These are phyloP conservation scores for Boletus rubroflammeus DNA, from an alignment of 768 basidiomycete species.

Conservation along the genomic window DNA sequence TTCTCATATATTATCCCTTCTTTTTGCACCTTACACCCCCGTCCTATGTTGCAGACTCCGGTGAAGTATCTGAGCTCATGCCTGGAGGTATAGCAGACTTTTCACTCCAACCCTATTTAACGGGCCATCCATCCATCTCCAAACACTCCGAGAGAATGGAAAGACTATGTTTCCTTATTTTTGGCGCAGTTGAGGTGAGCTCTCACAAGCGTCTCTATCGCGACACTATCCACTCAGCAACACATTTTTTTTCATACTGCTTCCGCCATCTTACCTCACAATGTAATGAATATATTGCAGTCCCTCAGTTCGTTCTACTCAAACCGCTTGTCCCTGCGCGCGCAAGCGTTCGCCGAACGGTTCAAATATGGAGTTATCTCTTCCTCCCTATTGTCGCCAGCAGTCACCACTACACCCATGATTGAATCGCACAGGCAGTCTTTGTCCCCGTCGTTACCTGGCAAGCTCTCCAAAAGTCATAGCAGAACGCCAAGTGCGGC, in stretches of 20 bases:
- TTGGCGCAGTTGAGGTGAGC: conserved; percentile 37
- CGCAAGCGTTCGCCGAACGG: conserved; percentile 62
- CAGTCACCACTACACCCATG: conserved; percentile 43
- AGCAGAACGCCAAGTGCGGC: conserved; percentile 43
- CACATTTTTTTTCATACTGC: background rate
- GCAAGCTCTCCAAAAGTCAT: conserved; percentile 36
- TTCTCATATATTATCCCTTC: background rate
- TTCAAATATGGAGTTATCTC: conserved; percentile 86
- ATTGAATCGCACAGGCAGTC: conserved; percentile 30
- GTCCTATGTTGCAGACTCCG: conserved; percentile 45
- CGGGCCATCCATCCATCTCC: conserved; percentile 1
- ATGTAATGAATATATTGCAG: conserved; percentile 27
- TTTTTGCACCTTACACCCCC: conserved; percentile 10
- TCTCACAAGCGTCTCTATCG: conserved; percentile 7
- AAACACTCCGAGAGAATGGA: conserved; percentile 27
- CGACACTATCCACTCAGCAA: conserved; percentile 11
- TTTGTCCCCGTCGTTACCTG: conserved; percentile 42
- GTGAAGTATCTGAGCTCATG: conserved; percentile 53
- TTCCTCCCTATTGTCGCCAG: conserved; percentile 65
- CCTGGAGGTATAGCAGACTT: conserved; percentile 50
- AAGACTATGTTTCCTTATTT: conserved; percentile 24
- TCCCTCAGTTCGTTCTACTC: conserved; percentile 38
- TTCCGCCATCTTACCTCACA: background rate
- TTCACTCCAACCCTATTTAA: conserved; percentile 19
- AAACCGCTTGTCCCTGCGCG: conserved; percentile 32